phyloP scores from a whole-genome alignment of 371 early-diverging fungal genomes.

The Apophysomyces variabilis region DNA sequence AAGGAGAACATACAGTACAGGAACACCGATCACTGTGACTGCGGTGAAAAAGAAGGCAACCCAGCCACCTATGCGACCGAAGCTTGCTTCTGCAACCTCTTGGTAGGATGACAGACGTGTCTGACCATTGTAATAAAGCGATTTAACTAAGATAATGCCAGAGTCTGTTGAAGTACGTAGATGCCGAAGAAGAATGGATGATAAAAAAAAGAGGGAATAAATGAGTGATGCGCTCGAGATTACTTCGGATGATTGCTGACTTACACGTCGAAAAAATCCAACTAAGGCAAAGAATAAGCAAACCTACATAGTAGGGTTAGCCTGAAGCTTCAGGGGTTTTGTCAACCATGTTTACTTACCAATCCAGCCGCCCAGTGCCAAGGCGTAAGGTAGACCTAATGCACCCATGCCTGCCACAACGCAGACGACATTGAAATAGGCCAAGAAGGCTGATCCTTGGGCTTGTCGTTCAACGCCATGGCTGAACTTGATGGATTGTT shows the following conservation, averaged over 20 bases:
- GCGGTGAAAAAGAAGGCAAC: slow-evolving; percentile 70
- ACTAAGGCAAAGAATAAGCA: slow-evolving; percentile 42
- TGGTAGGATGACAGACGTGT: slow-evolving; percentile 59
- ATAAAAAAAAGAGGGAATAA: neutral
- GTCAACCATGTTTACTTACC: slow-evolving; percentile 30
- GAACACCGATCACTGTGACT: slow-evolving; percentile 67
- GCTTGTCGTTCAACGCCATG: slow-evolving; percentile 42
- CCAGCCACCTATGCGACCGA: slow-evolving; percentile 64
- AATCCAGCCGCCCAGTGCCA: slow-evolving; percentile 84
- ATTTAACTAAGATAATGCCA: slow-evolving; percentile 29
- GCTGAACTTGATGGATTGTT: slow-evolving; percentile 21
- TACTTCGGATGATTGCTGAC: neutral
- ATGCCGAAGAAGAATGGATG: neutral
- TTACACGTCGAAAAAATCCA: slow-evolving; percentile 51
- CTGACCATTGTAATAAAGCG: slow-evolving; percentile 27
- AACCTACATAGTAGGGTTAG: slow-evolving; percentile 23
- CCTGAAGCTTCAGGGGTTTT: neutral
- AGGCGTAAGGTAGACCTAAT: slow-evolving; percentile 77
- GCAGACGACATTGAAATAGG: slow-evolving; percentile 68
- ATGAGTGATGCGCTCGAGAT: slow-evolving; percentile 1
- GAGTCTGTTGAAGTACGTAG: slow-evolving; percentile 17
- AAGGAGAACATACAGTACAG: slow-evolving; percentile 74
- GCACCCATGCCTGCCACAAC: slow-evolving; percentile 82
- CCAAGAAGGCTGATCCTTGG: slow-evolving; percentile 41
- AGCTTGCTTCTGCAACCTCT: slow-evolving; percentile 69